phyloP scores from a whole-genome alignment of 768 basidiomycete genomes.

The Tubosaeta sp. region DNA sequence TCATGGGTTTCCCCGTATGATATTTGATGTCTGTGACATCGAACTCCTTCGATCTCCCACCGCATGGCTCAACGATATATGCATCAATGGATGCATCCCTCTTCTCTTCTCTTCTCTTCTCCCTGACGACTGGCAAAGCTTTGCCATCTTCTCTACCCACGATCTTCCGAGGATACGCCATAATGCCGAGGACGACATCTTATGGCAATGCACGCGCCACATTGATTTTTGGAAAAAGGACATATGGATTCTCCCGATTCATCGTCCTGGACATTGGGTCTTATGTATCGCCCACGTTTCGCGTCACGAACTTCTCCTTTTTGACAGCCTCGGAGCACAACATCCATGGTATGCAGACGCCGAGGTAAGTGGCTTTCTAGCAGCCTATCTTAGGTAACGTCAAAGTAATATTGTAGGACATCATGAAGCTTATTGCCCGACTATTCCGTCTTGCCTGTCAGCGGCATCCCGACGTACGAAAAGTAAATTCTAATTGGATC shows the following conservation, averaged over 20 bases:
- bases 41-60: conserved; percentile 1
- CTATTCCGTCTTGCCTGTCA: background rate
- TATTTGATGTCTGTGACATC: conserved; percentile 8
- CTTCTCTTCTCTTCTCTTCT: conserved; percentile 6
- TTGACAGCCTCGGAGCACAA: conserved; percentile 9
- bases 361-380: background rate
- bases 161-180: conserved; percentile 1
- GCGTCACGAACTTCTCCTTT: conserved; percentile 6
- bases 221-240: conserved; percentile 29
- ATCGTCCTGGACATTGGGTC: conserved; percentile 34
- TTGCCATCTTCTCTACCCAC: conserved; percentile 6
- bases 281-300: conserved; percentile 16
- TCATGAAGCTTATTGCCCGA: background rate
- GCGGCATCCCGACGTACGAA: background rate
- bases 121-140: background rate
- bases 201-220: background rate
- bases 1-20: background rate
- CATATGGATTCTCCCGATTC: conserved; percentile 38
- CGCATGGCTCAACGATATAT: conserved; percentile 7
- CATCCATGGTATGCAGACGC: conserved; percentile 2
- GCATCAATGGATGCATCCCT: conserved; percentile 14
- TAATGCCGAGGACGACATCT: conserved; percentile 5
- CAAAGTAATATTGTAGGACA: background rate
- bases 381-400: background rate
- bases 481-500: background rate